Evolutionary conservation across 257 asterid species (phyloP).

Genomic region (Solanum medicagineum): DNA sequence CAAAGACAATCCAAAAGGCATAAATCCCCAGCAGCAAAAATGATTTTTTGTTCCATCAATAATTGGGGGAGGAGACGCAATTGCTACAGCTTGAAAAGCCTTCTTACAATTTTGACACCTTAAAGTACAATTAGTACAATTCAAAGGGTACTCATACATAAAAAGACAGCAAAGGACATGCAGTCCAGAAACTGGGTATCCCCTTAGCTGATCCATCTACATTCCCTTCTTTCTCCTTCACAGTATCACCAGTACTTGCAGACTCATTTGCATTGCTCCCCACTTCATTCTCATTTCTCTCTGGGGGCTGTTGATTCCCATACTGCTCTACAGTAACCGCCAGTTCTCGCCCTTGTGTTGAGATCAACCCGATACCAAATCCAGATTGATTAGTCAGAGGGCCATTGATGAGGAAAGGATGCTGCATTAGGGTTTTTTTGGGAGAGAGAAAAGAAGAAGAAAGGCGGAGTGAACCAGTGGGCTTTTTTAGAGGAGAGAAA

Average conservation of each 20-base stretch:
- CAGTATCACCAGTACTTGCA: slow-evolving; percentile 9
- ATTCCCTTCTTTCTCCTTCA: slow-evolving; percentile 15
- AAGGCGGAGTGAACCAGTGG: too few species aligned
- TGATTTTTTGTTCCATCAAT: slow-evolving; percentile 47
- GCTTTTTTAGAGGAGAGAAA: too few species aligned
- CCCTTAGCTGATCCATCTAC: slow-evolving; percentile 10
- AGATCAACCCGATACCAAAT: background rate
- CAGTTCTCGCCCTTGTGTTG: background rate
- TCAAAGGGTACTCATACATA: slow-evolving; percentile 66
- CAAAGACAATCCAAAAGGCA: slow-evolving; percentile 48
- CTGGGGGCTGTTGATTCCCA: slow-evolving; percentile 1
- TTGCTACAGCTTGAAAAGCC: slow-evolving; percentile 65
- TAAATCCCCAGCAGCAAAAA: slow-evolving; percentile 67
- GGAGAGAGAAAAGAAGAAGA: too few species aligned
- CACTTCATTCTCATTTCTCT: slow-evolving; percentile 3
- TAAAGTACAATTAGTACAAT: slow-evolving; percentile 51
- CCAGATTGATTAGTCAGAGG: slow-evolving; percentile 31
- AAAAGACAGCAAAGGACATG: slow-evolving; percentile 75
- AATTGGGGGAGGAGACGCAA: slow-evolving; percentile 62
- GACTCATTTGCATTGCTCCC: slow-evolving; percentile 15
- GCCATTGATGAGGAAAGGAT: slow-evolving; percentile 45
- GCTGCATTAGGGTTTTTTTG: slow-evolving; percentile 31
- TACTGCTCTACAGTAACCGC: slow-evolving; percentile 1
- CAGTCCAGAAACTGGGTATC: slow-evolving; percentile 42
- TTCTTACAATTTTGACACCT: slow-evolving; percentile 67